These are phyloP conservation scores for Blastobotrys raffinosifermentans DNA, from an alignment of 1,139 yeast genomes.

Conservation along the genomic window DNA sequence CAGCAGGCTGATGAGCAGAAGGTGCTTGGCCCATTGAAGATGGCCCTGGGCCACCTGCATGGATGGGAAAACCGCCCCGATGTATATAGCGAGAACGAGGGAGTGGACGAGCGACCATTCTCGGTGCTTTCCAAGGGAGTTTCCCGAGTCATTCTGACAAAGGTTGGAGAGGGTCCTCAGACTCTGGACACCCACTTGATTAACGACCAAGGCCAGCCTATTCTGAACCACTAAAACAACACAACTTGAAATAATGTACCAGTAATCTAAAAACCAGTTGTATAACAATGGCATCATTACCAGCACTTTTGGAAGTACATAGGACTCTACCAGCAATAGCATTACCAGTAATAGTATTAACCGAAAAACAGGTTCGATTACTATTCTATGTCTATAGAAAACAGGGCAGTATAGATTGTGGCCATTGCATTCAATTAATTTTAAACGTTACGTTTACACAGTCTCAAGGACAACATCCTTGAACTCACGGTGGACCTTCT, in stretches of 20 bases:
- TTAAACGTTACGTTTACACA: constrained; percentile 43
- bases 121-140: constrained; percentile 61
- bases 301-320: too few relatives aligned
- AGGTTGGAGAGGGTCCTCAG: constrained; percentile 80
- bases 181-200: constrained; percentile 12
- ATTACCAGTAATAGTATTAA: too few relatives aligned
- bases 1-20: constrained; percentile 62
- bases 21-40: constrained; percentile 40
- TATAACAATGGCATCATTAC: too few relatives aligned
- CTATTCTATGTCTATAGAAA: too few relatives aligned
- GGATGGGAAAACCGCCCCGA: constrained; percentile 59
- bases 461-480: constrained; percentile 87
- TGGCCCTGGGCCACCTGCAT: constrained; percentile 46
- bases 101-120: constrained; percentile 40
- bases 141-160: constrained; percentile 72
- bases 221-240: too few relatives aligned
- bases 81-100: constrained; percentile 33
- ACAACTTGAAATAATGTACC: too few relatives aligned
- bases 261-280: too few relatives aligned
- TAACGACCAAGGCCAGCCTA: constrained; percentile 12
- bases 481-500: constrained; percentile 82
- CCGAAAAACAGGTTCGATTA: too few relatives aligned
- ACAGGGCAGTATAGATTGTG: too few relatives aligned
- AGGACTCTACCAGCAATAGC: too few relatives aligned
- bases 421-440: constrained; percentile 1